Conservation (phyloP, 2,329 filamentous ascomycete species). For the Penicillium janthinellum region DNA sequence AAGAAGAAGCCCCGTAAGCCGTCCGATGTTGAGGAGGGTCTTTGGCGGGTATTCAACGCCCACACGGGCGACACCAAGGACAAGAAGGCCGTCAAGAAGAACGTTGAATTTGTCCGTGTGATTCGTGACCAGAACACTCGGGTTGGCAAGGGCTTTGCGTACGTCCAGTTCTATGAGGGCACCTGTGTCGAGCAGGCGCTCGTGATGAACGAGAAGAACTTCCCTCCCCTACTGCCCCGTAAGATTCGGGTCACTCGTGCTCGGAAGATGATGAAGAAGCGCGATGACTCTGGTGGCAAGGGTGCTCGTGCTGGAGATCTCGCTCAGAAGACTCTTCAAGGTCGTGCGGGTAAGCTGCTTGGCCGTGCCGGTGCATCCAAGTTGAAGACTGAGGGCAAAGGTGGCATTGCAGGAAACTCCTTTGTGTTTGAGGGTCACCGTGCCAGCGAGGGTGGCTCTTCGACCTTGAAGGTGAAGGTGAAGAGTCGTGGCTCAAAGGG, state of each 20-base stretch:
- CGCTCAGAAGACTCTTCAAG: constrained; percentile 40
- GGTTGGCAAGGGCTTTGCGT: constrained; percentile 95
- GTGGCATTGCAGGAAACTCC: constrained; percentile 34
- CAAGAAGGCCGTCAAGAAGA: constrained; percentile 61
- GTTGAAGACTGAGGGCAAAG: constrained; percentile 33
- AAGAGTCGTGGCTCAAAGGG: constrained; percentile 45
- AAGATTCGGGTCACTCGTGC: constrained; percentile 83
- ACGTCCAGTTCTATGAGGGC: constrained; percentile 90
- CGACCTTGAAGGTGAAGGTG: constrained; percentile 37
- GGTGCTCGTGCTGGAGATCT: constrained; percentile 28
- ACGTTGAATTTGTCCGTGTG: constrained; percentile 90
- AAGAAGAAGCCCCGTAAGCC: constrained; percentile 74
- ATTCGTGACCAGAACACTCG: constrained; percentile 86
- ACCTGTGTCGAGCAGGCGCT: constrained; percentile 91
- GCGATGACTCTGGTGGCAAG: constrained; percentile 22
- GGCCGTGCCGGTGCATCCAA: constrained; percentile 43
- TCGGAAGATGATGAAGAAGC: constrained; percentile 63
- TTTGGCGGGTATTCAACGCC: constrained; percentile 47
- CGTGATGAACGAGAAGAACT: constrained; percentile 85
- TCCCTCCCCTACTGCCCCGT: constrained; percentile 89
- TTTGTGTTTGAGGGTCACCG: constrained; percentile 51
- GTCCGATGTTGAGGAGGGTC: constrained; percentile 86
- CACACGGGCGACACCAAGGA: constrained; percentile 35
- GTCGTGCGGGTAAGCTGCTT: constrained; percentile 42
- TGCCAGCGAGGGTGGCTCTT: constrained; percentile 38